A percentile compares a stretch with the other conserved stretches of the same genome.
phyloP scores from a whole-genome alignment of 768 basidiomycete genomes.

The Coprinopsis cinerea region DNA sequence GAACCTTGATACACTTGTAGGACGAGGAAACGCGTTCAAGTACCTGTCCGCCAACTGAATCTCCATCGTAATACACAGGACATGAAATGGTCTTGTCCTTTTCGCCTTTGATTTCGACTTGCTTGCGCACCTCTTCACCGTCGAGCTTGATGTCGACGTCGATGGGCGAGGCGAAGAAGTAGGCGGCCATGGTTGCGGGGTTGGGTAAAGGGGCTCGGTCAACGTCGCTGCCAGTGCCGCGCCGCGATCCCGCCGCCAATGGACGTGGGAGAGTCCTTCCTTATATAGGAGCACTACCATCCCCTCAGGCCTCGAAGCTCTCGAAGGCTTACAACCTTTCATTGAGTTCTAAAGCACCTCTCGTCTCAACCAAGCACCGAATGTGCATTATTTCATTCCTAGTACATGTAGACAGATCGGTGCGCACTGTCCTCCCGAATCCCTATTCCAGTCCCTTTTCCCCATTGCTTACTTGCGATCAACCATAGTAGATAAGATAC shows the following conservation, averaged over 20 bases:
- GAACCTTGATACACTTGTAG: background rate
- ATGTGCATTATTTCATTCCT: too few relatives aligned
- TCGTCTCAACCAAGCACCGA: too few relatives aligned
- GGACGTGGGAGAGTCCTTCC: too few relatives aligned
- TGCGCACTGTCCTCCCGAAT: too few relatives aligned
- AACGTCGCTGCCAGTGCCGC: too few relatives aligned
- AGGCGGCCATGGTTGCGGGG: constrained; percentile 59
- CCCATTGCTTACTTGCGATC: constrained; percentile 26
- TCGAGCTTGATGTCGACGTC: constrained; percentile 88
- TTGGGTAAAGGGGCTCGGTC: background rate
- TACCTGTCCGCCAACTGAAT: constrained; percentile 85
- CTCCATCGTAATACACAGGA: constrained; percentile 95
- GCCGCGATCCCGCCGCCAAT: too few relatives aligned
- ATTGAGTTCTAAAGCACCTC: too few relatives aligned
- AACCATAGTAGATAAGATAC: constrained; percentile 54
- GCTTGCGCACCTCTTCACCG: constrained; percentile 81
- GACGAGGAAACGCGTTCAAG: background rate
- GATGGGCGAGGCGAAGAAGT: constrained; percentile 88
- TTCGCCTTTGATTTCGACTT: constrained; percentile 84
- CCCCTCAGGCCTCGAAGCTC: too few relatives aligned
- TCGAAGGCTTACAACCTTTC: too few relatives aligned
- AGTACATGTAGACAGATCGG: too few relatives aligned
- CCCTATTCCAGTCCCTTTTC: too few relatives aligned
- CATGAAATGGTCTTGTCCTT: constrained; percentile 81
- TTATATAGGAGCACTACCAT: too few relatives aligned